Evolutionary conservation across 345 rosid genomes (phyloP).

Genomic region (Diplotaxis tenuifolia): DNA sequence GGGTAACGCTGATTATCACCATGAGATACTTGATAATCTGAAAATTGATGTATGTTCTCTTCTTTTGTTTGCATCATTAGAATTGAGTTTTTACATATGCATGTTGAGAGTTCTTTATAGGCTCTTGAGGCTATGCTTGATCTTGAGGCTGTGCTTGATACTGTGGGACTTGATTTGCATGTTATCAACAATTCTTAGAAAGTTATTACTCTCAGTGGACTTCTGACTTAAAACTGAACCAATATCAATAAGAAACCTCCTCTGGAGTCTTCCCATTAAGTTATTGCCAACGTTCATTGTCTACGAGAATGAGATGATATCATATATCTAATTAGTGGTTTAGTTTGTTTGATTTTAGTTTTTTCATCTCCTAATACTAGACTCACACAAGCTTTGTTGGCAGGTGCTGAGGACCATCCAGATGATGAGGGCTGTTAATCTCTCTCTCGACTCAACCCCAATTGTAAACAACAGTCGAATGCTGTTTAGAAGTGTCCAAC

Average conservation of each 20-base stretch:
- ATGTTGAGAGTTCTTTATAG: background rate
- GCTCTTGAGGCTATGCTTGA: conserved; percentile 79
- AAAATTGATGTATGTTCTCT: conserved; percentile 54
- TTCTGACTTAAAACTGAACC: conserved; percentile 70
- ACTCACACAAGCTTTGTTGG: too few species aligned
- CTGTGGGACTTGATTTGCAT: conserved; percentile 90
- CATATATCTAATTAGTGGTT: background rate
- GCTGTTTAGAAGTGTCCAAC: too few species aligned
- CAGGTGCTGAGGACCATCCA: too few species aligned
- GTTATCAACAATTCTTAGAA: conserved; percentile 72
- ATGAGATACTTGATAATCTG: conserved; percentile 76
- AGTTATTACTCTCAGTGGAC: conserved; percentile 65
- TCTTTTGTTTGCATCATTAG: background rate
- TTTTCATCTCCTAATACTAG: too few species aligned
- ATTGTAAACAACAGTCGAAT: too few species aligned
- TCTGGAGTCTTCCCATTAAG: conserved; percentile 87
- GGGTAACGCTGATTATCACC: conserved; percentile 61
- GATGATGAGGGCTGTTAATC: too few species aligned
- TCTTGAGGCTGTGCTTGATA: conserved; percentile 84
- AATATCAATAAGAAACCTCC: conserved; percentile 68
- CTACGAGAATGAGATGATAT: background rate
- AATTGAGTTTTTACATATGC: background rate
- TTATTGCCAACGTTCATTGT: conserved; percentile 67
- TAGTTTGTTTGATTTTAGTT: too few species aligned
- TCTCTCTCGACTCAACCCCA: too few species aligned